Evolutionary conservation across 179 eudicot species (phyloP), one percentile per base, ranked within the genome.

Genomic region (Silene vulgaris): DNA sequence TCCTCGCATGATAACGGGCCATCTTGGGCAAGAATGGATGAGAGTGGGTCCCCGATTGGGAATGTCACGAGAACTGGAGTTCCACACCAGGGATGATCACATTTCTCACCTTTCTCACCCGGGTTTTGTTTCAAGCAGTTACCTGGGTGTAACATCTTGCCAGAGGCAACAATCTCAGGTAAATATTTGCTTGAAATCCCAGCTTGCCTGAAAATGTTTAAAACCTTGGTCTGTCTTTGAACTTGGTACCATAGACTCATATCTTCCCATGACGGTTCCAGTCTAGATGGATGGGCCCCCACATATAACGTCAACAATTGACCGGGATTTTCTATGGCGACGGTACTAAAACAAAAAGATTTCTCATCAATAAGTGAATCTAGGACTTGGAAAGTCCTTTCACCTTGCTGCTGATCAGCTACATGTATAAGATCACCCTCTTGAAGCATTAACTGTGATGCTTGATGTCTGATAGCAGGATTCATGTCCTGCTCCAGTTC

Each of bases 221-320:
- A 72, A 37, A 93, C 88, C 83, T 93, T 93, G 30, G 93, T 91
- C 74, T 93, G 98, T 84, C 98, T 85, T 72, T 93, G 98, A 0
- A 93, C 98, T 80, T 86, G 98, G 83, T 93, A 93, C 98, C 98
- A 93, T 17, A 91, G 83, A 62, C 90, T 88, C 98, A 93, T 93
- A 81, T 91, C 97, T 74, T 93, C 96, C 91, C 91, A 89, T 21
- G 93, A 88, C 6, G 95, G 97, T 75, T 91, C 98, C 45, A 93
- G 78, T 29, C 89, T 86, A 50, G 96, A 91, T 60, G 98, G 91
- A 80, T 91, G 98, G 16, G 93, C 91, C 74, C 97, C 98, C 26
- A 90, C 84, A 66, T 91, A 87, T 71, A 93, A 75, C 11, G 86
- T 84, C 81, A 88, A 75, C 20, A 85, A 45, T 45, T 85, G 82